Evolutionary conservation across 2,329 filamentous ascomycete genomes (phyloP).

Genomic region (Arachnopeziza araneosa): DNA sequence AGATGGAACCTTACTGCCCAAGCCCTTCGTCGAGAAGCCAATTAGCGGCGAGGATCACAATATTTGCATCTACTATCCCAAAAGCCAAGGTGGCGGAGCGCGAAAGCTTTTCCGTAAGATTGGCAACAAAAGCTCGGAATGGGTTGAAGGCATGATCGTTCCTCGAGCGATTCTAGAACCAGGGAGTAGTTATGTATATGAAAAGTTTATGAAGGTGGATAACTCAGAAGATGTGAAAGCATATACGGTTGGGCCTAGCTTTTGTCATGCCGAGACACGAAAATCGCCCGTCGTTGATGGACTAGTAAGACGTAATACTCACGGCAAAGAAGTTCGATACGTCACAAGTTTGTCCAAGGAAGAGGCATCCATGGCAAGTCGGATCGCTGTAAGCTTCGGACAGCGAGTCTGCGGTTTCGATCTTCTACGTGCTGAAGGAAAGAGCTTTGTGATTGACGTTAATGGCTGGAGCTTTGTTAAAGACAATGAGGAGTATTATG

Average conservation of each 20-base stretch:
- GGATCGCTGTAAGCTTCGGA: slow-evolving; percentile 86
- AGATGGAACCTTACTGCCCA: slow-evolving; percentile 74
- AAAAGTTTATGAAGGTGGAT: slow-evolving; percentile 93
- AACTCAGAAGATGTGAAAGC: slow-evolving; percentile 98
- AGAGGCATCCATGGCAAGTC: slow-evolving; percentile 80
- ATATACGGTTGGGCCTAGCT: slow-evolving; percentile 89
- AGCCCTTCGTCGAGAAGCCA: slow-evolving; percentile 97
- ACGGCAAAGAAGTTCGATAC: slow-evolving; percentile 95
- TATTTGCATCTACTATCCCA: slow-evolving; percentile 95
- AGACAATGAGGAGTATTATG: slow-evolving; percentile 97
- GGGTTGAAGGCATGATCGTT: slow-evolving; percentile 67
- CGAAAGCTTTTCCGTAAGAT: slow-evolving; percentile 93
- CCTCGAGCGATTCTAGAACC: slow-evolving; percentile 80
- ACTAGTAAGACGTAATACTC: slow-evolving; percentile 89
- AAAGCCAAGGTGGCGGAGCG: slow-evolving; percentile 79
- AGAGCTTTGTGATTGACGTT: slow-evolving; percentile 96
- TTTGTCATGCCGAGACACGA: slow-evolving; percentile 93
- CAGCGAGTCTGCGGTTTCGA: slow-evolving; percentile 97
- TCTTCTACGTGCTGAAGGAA: slow-evolving; percentile 77
- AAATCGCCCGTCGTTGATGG: slow-evolving; percentile 98
- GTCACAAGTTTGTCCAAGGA: slow-evolving; percentile 78
- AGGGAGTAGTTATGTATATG: slow-evolving; percentile 85
- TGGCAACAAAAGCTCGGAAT: slow-evolving; percentile 98
- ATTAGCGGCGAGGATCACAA: slow-evolving; percentile 99
- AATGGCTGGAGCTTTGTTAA: slow-evolving; percentile 99